These are phyloP conservation scores for Orbilia brochopaga DNA, from an alignment of 2,329 filamentous ascomycete genomes.

Conservation along the genomic window DNA sequence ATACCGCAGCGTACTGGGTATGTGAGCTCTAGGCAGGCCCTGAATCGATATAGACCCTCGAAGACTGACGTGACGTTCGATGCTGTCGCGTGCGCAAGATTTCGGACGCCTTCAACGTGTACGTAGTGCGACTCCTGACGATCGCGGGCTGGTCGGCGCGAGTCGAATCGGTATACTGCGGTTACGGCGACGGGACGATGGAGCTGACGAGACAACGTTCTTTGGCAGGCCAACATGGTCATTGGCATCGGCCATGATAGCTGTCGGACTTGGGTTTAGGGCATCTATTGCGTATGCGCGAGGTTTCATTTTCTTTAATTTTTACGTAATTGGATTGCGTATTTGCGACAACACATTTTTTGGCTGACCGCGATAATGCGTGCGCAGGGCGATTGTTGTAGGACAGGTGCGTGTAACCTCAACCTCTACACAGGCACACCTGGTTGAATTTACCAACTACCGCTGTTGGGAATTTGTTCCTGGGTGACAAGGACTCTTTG, in stretches of 20 bases:
- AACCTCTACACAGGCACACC: no score
- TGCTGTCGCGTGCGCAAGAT: conserved; percentile 26
- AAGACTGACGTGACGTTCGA: not conserved
- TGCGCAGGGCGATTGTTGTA: conserved; percentile 47
- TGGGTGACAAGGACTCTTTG: no score
- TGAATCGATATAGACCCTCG: not conserved
- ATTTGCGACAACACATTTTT: conserved; percentile 35
- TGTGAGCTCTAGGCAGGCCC: not conserved
- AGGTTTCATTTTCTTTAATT: conserved; percentile 49
- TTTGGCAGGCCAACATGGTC: conserved; percentile 46
- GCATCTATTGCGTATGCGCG: conserved; percentile 49
- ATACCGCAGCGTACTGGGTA: conserved; percentile 46
- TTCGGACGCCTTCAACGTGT: conserved; percentile 49
- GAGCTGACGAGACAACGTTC: conserved; percentile 16
- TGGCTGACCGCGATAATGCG: conserved; percentile 19
- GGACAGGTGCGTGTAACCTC: conserved; percentile 31
- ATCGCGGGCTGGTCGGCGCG: no score
- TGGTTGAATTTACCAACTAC: no score
- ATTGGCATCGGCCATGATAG: conserved; percentile 47
- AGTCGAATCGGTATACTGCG: no score
- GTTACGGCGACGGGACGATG: not conserved
- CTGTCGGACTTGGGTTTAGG: conserved; percentile 47
- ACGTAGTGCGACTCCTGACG: conserved; percentile 3
- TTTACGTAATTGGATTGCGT: conserved; percentile 43
- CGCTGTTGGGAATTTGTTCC: no score